These are phyloP conservation scores for Boletus subcaerulescens DNA, from an alignment of 768 basidiomycete genomes.

Conservation along the genomic window DNA sequence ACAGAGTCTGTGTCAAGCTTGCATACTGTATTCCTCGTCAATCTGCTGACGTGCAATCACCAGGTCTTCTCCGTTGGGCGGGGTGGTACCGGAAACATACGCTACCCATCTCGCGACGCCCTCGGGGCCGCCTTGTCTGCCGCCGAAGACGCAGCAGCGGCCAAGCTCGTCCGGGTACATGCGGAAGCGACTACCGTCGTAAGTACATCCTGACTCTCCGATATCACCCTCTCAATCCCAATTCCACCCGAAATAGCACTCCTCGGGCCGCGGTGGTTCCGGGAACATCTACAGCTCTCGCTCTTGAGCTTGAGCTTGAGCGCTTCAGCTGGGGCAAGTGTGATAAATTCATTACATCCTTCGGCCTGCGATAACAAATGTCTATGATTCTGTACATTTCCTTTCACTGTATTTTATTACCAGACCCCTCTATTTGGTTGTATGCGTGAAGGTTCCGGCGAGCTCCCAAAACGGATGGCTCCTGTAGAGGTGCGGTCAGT, in stretches of 20 bases:
- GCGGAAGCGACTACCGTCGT: slow-evolving; percentile 35
- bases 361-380: too few species aligned
- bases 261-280: slow-evolving; percentile 60
- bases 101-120: slow-evolving; percentile 59
- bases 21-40: background rate
- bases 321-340: too few species aligned
- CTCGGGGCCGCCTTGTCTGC: slow-evolving; percentile 35
- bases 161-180: slow-evolving; percentile 22
- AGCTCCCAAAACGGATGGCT: too few species aligned
- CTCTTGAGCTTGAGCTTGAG: slow-evolving; percentile 25
- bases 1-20: slow-evolving; percentile 31
- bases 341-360: too few species aligned
- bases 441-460: too few species aligned
- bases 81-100: slow-evolving; percentile 84
- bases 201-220: slow-evolving; percentile 15
- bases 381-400: too few species aligned
- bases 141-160: slow-evolving; percentile 24
- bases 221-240: background rate
- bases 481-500: too few species aligned
- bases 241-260: slow-evolving; percentile 37
- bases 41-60: background rate
- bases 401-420: too few species aligned
- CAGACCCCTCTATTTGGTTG: too few species aligned
- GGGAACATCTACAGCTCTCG: slow-evolving; percentile 57
- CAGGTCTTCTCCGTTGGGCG: slow-evolving; percentile 59